Evolutionary conservation across 2,329 filamentous ascomycete species (phyloP).

Genomic region (Ophiostoma ips): DNA sequence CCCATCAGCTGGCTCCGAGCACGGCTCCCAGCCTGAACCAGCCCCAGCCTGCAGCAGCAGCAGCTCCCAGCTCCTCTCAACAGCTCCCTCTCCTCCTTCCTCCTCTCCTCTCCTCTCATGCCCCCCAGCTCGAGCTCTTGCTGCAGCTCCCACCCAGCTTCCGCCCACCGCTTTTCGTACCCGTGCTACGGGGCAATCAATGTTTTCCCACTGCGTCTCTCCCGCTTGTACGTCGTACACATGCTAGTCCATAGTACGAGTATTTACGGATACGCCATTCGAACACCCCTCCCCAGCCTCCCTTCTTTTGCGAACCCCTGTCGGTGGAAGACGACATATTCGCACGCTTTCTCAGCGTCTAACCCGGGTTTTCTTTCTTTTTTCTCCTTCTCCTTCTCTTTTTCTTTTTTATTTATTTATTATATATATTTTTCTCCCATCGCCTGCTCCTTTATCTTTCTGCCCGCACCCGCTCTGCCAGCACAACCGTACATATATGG

Average conservation of each 20-base stretch:
- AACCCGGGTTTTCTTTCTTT: too few relatives aligned
- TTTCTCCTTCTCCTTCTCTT: background rate
- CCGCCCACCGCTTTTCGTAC: conserved; percentile 5
- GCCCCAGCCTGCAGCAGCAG: too few relatives aligned
- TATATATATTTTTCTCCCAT: background rate
- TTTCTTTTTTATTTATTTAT: too few relatives aligned
- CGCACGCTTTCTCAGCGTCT: background rate
- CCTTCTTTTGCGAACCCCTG: conserved; percentile 5
- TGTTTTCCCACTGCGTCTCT: conserved; percentile 2
- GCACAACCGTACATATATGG: background rate
- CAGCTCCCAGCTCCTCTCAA: too few relatives aligned
- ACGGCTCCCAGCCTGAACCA: background rate
- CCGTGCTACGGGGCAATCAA: too few relatives aligned
- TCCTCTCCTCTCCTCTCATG: background rate
- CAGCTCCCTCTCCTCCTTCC: background rate
- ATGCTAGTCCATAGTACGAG: background rate
- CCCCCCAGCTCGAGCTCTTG: background rate
- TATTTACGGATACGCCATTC: conserved; percentile 1
- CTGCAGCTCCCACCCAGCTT: background rate
- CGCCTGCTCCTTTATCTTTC: background rate
- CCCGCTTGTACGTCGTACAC: background rate
- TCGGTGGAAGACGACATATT: background rate
- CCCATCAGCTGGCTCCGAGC: too few relatives aligned
- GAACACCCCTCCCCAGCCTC: conserved; percentile 9
- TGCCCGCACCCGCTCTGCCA: background rate